Evolutionary conservation across 148 eudicot species (phyloP), one percentile per base, ranked within the genome.

Genomic region (Nyssa sinensis): DNA sequence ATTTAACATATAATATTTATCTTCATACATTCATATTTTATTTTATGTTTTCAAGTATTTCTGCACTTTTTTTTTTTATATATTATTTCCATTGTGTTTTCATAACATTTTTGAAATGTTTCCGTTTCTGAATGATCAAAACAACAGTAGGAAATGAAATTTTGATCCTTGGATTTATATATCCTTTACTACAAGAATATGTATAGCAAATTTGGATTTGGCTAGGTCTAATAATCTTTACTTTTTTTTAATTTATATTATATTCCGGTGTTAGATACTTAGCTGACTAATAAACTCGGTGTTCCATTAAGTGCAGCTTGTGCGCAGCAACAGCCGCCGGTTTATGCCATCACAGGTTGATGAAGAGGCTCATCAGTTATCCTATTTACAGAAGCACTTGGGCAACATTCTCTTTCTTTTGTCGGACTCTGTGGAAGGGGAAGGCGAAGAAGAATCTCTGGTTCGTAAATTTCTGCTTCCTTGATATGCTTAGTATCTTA

Each of bases 331-430:
- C 70, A 91, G 94, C 72, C 97, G 99, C 61, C 87, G 86, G 75
- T 88, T 86, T 83, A 89, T 95, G 93, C 99, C 99, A 44, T 95
- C 99, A 39, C 99, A 89, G 84, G 87, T 93, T 51, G 99, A 95
- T 76, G 99, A 95, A 81, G 99, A 95, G 89, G 91, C 96, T 74
- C 99, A 95, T 82, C 99, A 93, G 67, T 81, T 95, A 77, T 93
- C 99, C 25, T 95, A 95, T 77, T 79, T 95, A 78, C 99, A 93
- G 75, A 95, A 95, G 84, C 98, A 95, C 79, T 63, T 95, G 83
- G 87, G 93, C 63, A 95, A 91, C 78, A 85, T 95, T 62, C 87
- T 95, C 72, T 88, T 94, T 27, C 94, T 95, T 75, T 82, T 95
- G 79, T 89, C 99, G 49, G 96, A 95, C 70, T 79, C 88, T 21